Base-by-base conservation (phyloP, 1,139 yeast genomes). In the Pichia sp. region DNA sequence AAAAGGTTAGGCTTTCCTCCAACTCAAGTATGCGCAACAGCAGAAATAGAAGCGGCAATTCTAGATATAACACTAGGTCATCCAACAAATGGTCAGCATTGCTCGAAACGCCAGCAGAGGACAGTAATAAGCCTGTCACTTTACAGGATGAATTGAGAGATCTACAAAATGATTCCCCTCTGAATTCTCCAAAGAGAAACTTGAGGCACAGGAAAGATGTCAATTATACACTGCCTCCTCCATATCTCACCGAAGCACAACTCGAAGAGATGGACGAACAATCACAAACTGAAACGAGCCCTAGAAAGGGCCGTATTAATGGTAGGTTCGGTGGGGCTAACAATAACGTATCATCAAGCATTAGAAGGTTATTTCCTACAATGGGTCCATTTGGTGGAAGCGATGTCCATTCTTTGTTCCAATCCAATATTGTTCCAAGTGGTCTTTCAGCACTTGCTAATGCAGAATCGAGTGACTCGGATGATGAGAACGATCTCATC, bases 341-440 rank as follows among this genome's bases (percentile, higher is more conserved):
- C 4, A 21, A 11, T 9, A 20, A 20, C 10, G 32, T 21, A 6
- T 32, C 33, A 16, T 31, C 39, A 14, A 31, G 37, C 16, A 57
- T 82, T 34, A 70, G 83, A 51, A 69, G 91, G 29, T 61, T 86
- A 31, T 85, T 81, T 51, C 94, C 96, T n/a, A 86, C 95, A 0
- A 85, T 87, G n/a, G 96, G 97, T 1, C 95, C 97, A 3, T 91
- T 91, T 64, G 96, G 96, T 20, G 97, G 97, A 22, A 79, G 87
- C 45, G 95, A 86, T 53, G 85, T 81, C 1, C 68, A 77, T 3
- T 77, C 94, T 0, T 66, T 84, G 27, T 81, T 83, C 55, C 72
- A 73, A 36, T 76, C 77, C 48, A 50, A 53, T 27, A 42, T 42
- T 11, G 66, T 75, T 2, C 77, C 80, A 9, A 66, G 72, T 22